Percentiles rank a stretch among this genome's conserved stretches.
These are phyloP conservation scores for Leucosporidium yakuticum DNA, from an alignment of 768 basidiomycete species.

Conservation along the genomic window DNA sequence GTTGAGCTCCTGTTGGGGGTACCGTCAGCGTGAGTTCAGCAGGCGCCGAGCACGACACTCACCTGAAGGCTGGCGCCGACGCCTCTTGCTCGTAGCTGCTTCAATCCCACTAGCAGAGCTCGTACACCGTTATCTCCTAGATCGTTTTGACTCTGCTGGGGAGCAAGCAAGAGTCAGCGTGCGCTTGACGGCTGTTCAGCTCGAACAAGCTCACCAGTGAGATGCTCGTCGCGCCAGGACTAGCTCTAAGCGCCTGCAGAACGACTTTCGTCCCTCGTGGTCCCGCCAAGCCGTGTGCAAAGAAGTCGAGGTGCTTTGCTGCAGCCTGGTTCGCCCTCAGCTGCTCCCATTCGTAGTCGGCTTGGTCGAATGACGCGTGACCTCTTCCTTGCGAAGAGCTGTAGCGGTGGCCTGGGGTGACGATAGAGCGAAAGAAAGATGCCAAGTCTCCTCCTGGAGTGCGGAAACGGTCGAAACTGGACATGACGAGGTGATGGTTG, in stretches of 20 bases:
- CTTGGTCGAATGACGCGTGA: background rate
- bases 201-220: conserved; percentile 2
- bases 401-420: conserved; percentile 1
- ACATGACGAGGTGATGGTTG: background rate
- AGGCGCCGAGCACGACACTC: background rate
- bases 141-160: conserved; percentile 1
- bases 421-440: conserved; percentile 23
- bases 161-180: too few species aligned
- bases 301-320: conserved; percentile 26
- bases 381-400: too few species aligned
- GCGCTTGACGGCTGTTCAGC: too few species aligned
- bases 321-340: conserved; percentile 13
- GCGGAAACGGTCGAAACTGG: background rate
- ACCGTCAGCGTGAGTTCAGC: accelerated
- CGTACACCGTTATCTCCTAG: conserved; percentile 25
- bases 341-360: conserved; percentile 20
- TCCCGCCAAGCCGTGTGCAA: conserved; percentile 12
- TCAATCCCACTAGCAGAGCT: conserved; percentile 24
- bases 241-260: conserved; percentile 13
- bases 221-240: conserved; percentile 11
- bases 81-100: conserved; percentile 15
- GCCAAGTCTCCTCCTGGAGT: background rate
- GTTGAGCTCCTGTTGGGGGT: conserved; percentile 16
- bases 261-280: conserved; percentile 11
- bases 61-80: conserved; percentile 22